phyloP scores from a whole-genome alignment of 805 yeast species.

The Barnettozyma pratensis region DNA sequence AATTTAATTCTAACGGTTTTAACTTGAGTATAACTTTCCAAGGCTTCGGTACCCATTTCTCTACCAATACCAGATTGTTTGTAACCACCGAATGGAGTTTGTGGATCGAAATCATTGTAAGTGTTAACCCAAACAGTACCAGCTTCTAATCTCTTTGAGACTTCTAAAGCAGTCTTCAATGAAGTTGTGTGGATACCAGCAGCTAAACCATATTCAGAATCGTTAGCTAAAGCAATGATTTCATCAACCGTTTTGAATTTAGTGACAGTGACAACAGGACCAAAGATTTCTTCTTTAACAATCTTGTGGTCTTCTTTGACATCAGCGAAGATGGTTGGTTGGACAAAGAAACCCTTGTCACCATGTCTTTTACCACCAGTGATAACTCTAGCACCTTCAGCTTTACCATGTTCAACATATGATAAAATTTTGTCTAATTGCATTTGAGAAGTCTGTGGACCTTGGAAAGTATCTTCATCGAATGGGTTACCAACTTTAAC shows the following conservation, averaged over 20 bases:
- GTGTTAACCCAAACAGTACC: slow-evolving; percentile 15
- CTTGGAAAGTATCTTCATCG: slow-evolving; percentile 12
- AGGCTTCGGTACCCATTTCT: slow-evolving; percentile 13
- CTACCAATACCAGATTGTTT: slow-evolving; percentile 14
- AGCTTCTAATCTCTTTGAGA: slow-evolving; percentile 11
- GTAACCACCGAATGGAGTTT: slow-evolving; percentile 14
- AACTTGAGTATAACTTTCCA: slow-evolving; percentile 13
- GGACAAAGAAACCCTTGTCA: slow-evolving; percentile 9
- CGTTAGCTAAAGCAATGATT: slow-evolving; percentile 9
- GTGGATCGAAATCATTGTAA: slow-evolving; percentile 12
- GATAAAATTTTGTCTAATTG: slow-evolving; percentile 10
- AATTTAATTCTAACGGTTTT: slow-evolving; percentile 12
- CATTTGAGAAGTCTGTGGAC: slow-evolving; percentile 12
- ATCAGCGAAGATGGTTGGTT: slow-evolving; percentile 13
- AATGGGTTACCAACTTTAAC: slow-evolving; percentile 14
- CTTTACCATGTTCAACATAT: slow-evolving; percentile 10
- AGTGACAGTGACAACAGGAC: slow-evolving; percentile 11
- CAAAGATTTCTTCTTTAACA: slow-evolving; percentile 13
- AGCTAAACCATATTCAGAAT: slow-evolving; percentile 11
- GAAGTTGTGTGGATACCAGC: slow-evolving; percentile 12
- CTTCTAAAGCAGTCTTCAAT: slow-evolving; percentile 9
- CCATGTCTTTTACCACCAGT: slow-evolving; percentile 13
- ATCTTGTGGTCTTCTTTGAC: slow-evolving; percentile 11
- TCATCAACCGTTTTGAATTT: slow-evolving; percentile 9
- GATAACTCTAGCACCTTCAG: slow-evolving; percentile 12